Evolutionary conservation across 2,329 filamentous ascomycete species (phyloP), one percentile per base, ranked within the genome.

Genomic region (Calonectria pseudoturangicola): DNA sequence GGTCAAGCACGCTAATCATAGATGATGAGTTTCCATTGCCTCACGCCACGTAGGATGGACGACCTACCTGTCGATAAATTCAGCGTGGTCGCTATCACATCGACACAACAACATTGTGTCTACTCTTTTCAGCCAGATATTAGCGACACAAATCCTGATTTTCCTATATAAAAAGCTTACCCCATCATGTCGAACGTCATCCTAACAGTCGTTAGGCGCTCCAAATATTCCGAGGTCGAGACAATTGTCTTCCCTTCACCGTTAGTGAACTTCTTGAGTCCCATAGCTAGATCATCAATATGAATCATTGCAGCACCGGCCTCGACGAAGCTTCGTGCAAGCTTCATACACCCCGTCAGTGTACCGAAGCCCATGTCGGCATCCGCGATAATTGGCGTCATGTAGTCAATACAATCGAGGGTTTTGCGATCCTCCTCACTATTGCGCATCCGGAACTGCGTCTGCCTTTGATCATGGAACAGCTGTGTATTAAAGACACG

Each of bases 321-420:
- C 12, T 63, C 58, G 16, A 63, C 58, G 2, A 63, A 45, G 9
- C 58, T 63, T 28, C 41, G 25, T 0, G 28, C 36, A 18, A 63
- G 58, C 27, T 63, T 63, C 58, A 63, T 63, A 16, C 39, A 45
- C 6, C 39, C 58, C 2, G 58, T 47, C 0, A 45, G 25, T 1
- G 58, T 45, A n/a, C 58, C 58, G 15, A 63, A 63, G 25, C 58
- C 58, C 58, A 63, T 63, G 27, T 63, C 58, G 8, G 58, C 58
- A 63, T 63, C 58, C 4, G 58, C 58, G 7, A 63, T 36, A 30
- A 63, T 63, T 9, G 58, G 58, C 8, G 41, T 5, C 28, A 63
- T 30, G 28, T 63, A 47, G 18, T 63, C 58, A 33, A 45, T 30
- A 16, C 39, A 45, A 16, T 63, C 58, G 0, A 47, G 39, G 8